Conservation (phyloP, 768 basidiomycete genomes). For the Podaxis sp. region DNA sequence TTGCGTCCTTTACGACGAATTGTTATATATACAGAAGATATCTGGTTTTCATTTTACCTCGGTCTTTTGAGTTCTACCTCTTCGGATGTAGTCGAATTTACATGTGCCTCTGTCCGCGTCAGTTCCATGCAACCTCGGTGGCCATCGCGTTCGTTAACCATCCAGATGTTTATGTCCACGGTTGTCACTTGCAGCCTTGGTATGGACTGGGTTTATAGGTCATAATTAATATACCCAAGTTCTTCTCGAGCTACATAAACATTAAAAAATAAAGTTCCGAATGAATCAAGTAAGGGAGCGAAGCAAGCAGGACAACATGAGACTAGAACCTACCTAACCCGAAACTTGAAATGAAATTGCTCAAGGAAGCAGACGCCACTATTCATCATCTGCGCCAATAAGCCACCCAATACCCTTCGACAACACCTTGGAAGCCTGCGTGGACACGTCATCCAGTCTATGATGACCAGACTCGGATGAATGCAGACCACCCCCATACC, state of each 20-base stretch:
- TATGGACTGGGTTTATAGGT: not conserved
- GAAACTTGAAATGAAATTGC: not conserved
- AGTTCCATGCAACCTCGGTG: no score
- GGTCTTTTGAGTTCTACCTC: not conserved
- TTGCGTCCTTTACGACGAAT: not conserved
- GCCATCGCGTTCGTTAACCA: no score
- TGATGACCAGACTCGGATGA: constrained; percentile 35
- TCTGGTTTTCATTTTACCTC: not conserved
- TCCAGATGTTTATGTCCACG: no score
- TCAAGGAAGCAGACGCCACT: constrained; percentile 12
- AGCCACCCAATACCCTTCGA: constrained; percentile 96
- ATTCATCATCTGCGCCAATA: constrained; percentile 75
- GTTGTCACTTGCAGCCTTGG: no score
- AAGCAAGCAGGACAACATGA: not conserved
- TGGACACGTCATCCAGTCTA: constrained; percentile 55
- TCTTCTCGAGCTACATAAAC: not conserved
- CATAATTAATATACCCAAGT: not conserved
- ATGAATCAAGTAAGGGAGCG: not conserved
- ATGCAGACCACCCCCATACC: constrained; percentile 26
- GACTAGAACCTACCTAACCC: not conserved
- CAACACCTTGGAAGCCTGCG: constrained; percentile 74
- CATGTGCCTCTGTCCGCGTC: not conserved
- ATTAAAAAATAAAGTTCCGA: not conserved
- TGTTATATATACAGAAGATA: not conserved
- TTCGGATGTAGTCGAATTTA: not conserved